Percentiles rank a stretch among this genome's conserved stretches.
These are phyloP conservation scores for Calonectria naviculata DNA, from an alignment of 2,329 filamentous ascomycete genomes.

Conservation along the genomic window DNA sequence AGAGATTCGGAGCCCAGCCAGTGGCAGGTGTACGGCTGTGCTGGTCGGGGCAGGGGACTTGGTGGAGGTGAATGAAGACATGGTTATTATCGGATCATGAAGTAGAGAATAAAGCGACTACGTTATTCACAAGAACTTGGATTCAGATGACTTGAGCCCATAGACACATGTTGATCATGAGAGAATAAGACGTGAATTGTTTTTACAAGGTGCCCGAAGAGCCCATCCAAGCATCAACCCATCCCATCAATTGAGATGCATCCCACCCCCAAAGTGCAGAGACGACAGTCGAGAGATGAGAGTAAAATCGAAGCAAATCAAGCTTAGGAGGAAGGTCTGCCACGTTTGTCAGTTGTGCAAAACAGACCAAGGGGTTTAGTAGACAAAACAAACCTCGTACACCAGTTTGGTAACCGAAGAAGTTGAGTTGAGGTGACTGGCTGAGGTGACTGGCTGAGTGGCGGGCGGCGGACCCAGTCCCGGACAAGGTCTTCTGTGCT, in stretches of 20 bases:
- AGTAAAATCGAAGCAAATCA: background rate
- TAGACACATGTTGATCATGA: background rate
- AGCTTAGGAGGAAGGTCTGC: background rate
- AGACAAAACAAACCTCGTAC: background rate
- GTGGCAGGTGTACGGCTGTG: constrained; percentile 40
- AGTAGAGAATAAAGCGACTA: background rate
- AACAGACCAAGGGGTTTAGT: background rate
- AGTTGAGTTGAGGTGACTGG: background rate
- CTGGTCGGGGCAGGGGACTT: constrained; percentile 42
- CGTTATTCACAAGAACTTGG: too few species aligned
- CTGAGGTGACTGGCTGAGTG: background rate
- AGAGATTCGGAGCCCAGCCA: constrained; percentile 44
- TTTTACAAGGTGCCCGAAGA: background rate
- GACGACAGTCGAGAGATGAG: background rate
- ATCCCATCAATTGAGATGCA: background rate
- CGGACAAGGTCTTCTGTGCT: background rate
- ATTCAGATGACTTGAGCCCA: background rate
- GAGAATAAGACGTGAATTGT: background rate
- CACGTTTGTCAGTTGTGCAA: background rate
- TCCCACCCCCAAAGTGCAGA: background rate
- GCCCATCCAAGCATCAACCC: background rate
- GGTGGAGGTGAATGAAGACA: constrained; percentile 42
- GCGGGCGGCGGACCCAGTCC: background rate
- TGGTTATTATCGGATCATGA: constrained; percentile 38
- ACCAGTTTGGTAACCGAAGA: background rate